These are phyloP conservation scores for Leccinellum luteum DNA, from an alignment of 768 basidiomycete genomes.

Conservation along the genomic window DNA sequence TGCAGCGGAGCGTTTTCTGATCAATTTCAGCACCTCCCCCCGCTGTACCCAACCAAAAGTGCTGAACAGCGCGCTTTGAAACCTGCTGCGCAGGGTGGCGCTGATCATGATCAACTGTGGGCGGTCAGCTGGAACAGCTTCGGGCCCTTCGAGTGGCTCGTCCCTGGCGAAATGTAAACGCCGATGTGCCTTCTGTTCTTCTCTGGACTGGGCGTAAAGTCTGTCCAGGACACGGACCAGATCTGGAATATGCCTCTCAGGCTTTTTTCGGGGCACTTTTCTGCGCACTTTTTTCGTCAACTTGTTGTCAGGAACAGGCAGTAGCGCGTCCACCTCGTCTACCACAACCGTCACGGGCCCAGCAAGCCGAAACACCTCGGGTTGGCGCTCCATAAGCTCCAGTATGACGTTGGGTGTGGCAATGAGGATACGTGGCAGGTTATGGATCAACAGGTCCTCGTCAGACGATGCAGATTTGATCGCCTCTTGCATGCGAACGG, in stretches of 20 bases:
- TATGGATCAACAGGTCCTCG: conserved; percentile 36
- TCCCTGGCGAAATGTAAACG: neutral
- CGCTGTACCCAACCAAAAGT: conserved; percentile 59
- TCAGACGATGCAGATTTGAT: conserved; percentile 29
- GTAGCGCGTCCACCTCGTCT: conserved; percentile 74
- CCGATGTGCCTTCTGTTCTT: neutral
- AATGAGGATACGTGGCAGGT: conserved; percentile 65
- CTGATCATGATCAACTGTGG: conserved; percentile 70
- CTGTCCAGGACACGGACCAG: conserved; percentile 59
- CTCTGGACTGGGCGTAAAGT: conserved; percentile 44
- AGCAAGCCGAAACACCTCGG: conserved; percentile 42
- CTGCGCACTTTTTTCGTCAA: conserved; percentile 36
- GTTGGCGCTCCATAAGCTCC: conserved; percentile 49
- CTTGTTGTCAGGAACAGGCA: conserved; percentile 47
- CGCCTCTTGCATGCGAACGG: conserved; percentile 28
- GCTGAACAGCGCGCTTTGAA: conserved; percentile 39
- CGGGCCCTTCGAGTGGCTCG: conserved; percentile 6
- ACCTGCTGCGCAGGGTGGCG: conserved; percentile 61
- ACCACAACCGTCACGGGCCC: conserved; percentile 59
- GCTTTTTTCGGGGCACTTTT: conserved; percentile 38
- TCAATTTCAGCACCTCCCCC: conserved; percentile 33
- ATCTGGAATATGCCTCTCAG: conserved; percentile 53
- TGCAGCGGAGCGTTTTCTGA: conserved; percentile 26
- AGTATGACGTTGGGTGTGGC: conserved; percentile 68
- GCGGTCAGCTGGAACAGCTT: conserved; percentile 14